phyloP scores from a whole-genome alignment of 179 eudicot species.

The Heliamphora pulchella region DNA sequence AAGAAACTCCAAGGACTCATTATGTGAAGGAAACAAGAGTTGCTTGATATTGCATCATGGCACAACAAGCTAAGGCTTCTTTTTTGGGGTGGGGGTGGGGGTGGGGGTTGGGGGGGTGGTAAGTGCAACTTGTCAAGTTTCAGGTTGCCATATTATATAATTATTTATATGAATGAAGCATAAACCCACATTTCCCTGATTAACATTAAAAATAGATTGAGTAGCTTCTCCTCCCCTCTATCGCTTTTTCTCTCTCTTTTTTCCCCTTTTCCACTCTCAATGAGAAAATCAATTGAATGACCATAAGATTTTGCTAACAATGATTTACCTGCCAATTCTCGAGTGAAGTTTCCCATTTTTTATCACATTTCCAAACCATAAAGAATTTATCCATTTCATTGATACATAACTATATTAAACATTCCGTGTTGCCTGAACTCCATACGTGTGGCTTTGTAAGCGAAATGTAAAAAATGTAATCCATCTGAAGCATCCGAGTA shows the following conservation, averaged over 20 bases:
- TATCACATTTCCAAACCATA: neutral
- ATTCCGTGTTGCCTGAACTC: neutral
- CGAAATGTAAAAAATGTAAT: too few species aligned
- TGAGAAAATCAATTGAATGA: neutral
- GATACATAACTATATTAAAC: neutral
- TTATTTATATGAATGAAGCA: too few species aligned
- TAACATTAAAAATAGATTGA: neutral
- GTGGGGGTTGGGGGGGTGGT: too few species aligned
- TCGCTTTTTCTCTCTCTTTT: neutral
- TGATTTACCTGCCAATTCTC: neutral
- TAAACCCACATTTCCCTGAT: neutral
- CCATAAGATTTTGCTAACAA: neutral
- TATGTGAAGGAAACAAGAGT: neutral
- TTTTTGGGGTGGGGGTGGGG: too few species aligned
- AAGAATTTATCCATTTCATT: neutral
- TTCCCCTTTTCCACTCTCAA: neutral
- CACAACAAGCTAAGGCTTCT: too few species aligned
- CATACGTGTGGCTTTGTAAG: neutral
- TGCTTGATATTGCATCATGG: neutral
- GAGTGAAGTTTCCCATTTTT: neutral
- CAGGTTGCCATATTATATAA: too few species aligned
- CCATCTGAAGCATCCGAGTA: too few species aligned
- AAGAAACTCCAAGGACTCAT: neutral
- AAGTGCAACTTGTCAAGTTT: neutral
- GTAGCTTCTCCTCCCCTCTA: neutral